Base-by-base conservation (phyloP, 495 filamentous ascomycete species). In the Trichodelitschia bisporula region DNA sequence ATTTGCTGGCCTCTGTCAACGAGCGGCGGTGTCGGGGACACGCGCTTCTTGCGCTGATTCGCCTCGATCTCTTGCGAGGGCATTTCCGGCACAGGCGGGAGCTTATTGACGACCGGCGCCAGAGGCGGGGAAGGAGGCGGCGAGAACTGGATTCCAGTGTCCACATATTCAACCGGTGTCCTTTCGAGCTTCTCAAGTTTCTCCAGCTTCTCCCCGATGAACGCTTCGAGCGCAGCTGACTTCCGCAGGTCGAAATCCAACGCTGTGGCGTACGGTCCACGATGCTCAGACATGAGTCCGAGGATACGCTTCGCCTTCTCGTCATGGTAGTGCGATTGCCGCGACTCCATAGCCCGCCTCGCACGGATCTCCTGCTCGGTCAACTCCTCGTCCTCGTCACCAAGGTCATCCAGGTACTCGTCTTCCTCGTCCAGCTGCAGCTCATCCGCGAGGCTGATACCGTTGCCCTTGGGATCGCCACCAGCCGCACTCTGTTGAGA, bases 401-500 rank as follows among this genome's bases (percentile, higher is more conserved):
- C 49, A 21, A 52, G 34, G 9, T 52, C 46, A 19, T 49, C 49
- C 15, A 49, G 14, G 46, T 52, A 45, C 29, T 78, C 73, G 15
- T 72, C 72, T 30, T 75, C 75, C 28, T 76, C 75, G 33, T 77
- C 78, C 24, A 89, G 72, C 30, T 71, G 69, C 35, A 97, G 59
- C 57, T 97, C 86, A 40, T 93, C 78, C 5, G 86, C 86, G 24
- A 97, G 53, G 39, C 72, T 86, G 21, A 80, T 40, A 5, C 75
- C 75, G 30, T 69, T 69, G 13, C 4, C 15, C 15, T 72, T 73
- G 4, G 57, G 58, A 33, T 69, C 65, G 6, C 49, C 40, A 8
- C 34, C 32, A 6, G 32, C 28, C 3, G 54, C 41, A 34, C 53
- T 61, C 35, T 72, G 55, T 20, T 70, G 56, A 8, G 79, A 86